phyloP scores from a whole-genome alignment of 202 grass and related monocot species.

The Zoysia matrella region DNA sequence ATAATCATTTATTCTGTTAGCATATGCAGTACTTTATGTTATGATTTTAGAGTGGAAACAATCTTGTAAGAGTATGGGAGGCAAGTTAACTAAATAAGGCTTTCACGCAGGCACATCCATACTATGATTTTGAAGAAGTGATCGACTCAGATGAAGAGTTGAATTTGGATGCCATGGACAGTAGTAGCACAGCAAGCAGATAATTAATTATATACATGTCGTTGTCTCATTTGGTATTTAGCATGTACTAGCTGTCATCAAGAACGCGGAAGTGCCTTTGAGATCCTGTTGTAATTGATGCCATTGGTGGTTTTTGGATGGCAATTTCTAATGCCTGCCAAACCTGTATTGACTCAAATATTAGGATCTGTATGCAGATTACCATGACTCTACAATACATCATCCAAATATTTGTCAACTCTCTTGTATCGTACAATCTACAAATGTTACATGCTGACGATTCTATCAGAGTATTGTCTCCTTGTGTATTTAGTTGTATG shows the following conservation, averaged over 20 bases:
- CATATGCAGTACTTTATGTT: neutral
- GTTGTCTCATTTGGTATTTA: constrained; percentile 29
- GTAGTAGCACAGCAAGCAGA: constrained; percentile 49
- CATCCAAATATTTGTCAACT: neutral
- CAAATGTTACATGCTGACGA: neutral
- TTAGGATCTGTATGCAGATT: too few relatives aligned
- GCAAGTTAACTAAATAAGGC: neutral
- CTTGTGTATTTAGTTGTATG: neutral
- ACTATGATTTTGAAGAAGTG: too few relatives aligned
- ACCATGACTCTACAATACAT: too few relatives aligned
- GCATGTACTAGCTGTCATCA: neutral
- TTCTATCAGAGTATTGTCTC: neutral
- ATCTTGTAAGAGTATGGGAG: neutral
- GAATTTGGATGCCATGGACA: too few relatives aligned
- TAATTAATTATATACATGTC: constrained; percentile 19
- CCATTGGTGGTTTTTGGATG: neutral
- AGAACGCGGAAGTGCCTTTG: neutral
- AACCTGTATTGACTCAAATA: neutral
- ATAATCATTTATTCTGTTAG: constrained; percentile 11
- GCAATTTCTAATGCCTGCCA: neutral
- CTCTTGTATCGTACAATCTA: neutral
- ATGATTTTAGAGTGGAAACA: neutral
- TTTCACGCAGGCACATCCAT: constrained; percentile 53
- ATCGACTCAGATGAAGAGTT: too few relatives aligned
- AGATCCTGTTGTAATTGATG: constrained; percentile 24